Evolutionary conservation across 2,329 filamentous ascomycete species (phyloP), one percentile per base, ranked within the genome.

Genomic region (Lithohypha guttulata): DNA sequence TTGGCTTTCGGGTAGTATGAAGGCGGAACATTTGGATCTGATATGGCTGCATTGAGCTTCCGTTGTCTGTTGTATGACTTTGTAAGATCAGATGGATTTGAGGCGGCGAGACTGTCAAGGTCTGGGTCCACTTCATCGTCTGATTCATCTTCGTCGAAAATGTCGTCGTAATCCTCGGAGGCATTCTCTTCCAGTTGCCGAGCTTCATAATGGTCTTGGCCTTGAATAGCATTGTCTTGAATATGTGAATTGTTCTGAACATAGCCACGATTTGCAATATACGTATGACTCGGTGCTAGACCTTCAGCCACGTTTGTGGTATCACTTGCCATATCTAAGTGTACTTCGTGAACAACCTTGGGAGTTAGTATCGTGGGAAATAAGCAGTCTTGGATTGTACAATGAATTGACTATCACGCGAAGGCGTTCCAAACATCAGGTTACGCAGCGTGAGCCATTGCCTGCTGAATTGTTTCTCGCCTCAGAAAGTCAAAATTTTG

Each of bases 51-150:
- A 54, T 77, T 75, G 41, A 82, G 61, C 54, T 78, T 78, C 43
- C 77, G 73, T 58, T 93, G 84, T 45, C 86, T 80, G 59, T 94
- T 94, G 68, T 91, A 91, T 6, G 80, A 78, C 62, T 93, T 91
- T 25, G 84, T 86, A 41, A 85, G 73, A 59, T 93, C 83, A 26
- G 72, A 53, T 0, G 71, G 65, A 44, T 77, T 75, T 1, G 65
- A 69, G 0, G 74, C 68, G 6, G 66, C 65, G 34, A 77, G 66
- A 13, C 71, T 62, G 53, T 74, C 75, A 17, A 69, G 66, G 34
- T 66, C 65, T 17, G 76, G 51, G 31, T 71, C 66, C 11, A 76
- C 70, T 28, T 69, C 65, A 2, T 59, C 69, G 39, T 39, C 27
- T 14, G 26, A 28, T 11, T 76, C 69, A 28, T 69, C 65, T 2